Base-by-base conservation (phyloP, 176 grass and related monocot species). In the Aegilops longissima region DNA sequence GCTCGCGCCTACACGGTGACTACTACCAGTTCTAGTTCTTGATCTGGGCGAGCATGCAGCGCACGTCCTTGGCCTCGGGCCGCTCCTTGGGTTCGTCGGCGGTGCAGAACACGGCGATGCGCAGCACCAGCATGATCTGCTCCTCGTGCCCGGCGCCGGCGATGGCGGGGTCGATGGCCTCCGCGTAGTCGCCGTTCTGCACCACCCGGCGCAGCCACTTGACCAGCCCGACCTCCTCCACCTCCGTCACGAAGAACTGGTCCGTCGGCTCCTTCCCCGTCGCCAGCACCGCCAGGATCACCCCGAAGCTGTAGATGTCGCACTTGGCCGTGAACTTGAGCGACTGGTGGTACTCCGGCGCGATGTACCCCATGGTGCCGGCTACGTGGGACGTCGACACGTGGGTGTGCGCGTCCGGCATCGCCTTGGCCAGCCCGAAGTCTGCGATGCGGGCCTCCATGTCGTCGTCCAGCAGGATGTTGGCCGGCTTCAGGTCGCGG, bases 251-350 rank as follows among this genome's bases (percentile, higher is more conserved):
- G 83, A 98, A 98, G 92, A 93, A 98, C 4, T 13, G 9, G 79
- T 98, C 85, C 1, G 86, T 77, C 2, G 97, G 97, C 68, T 96
- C 88, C 85, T 91, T 96, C 9, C 97, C 97, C 11, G 91, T 92
- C 1, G 82, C 97, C 30, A 98, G 86, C 81, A 93, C 94, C 4
- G 90, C 94, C 42, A 98, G 80, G 42, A 98, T 93, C 8, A 98
- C 94, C 21, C 97, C 97, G 44, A 98, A 94, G 82, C 97, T 98
- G 82, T 93, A 98, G 20, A 98, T 83, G 82, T 98, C 97, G 66
- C 92, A 94, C 82, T 93, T 98, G 21, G 89, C 79, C 5, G 97
- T 94, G 84, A 94, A 98, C 84, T 88, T 90, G 52, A 87, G 9
- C 56, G 94, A 94, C 84, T 90, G 90, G 85, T 94, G 47, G 85